A percentile compares a stretch with the other conserved stretches of the same genome.
phyloP scores from a whole-genome alignment of 2,329 filamentous ascomycete species.

The Ophiocordyceps camponoti-floridani region DNA sequence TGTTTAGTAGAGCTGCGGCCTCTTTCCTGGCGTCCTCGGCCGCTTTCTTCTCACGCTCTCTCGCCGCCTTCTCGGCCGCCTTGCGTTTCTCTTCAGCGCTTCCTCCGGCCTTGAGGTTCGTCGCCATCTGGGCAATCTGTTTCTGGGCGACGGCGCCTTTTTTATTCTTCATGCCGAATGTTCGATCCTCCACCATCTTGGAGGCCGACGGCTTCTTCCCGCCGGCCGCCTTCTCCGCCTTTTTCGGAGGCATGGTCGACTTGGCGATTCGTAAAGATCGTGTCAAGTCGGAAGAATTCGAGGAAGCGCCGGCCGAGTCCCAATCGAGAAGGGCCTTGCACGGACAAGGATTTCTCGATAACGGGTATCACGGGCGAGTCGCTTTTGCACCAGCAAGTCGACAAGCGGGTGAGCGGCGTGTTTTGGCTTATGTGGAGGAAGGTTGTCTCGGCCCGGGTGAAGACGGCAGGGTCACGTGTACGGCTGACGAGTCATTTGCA shows the following conservation, averaged over 20 bases:
- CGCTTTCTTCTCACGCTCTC: conserved; percentile 79
- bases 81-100: conserved; percentile 78
- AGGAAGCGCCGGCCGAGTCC: background rate
- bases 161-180: conserved; percentile 99
- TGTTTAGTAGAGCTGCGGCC: conserved; percentile 65
- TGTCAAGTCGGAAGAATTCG: background rate
- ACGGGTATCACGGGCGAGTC: background rate
- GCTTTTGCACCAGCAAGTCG: background rate
- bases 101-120: conserved; percentile 55
- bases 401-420: background rate
- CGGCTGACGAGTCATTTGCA: conserved; percentile 1
- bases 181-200: conserved; percentile 77
- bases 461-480: conserved; percentile 10
- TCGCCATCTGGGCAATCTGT: conserved; percentile 69
- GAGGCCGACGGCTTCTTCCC: conserved; percentile 36
- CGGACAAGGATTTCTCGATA: too few relatives aligned
- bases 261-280: too few relatives aligned
- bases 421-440: background rate
- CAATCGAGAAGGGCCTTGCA: background rate
- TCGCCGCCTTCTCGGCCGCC: conserved; percentile 44
- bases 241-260: conserved; percentile 57
- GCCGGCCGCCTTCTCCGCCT: conserved; percentile 29
- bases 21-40: conserved; percentile 73
- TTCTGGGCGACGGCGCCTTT: conserved; percentile 84
- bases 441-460: conserved; percentile 4